phyloP scores from a whole-genome alignment of 108 stramenopile species.

The Mayamaea pseudoterrestris region DNA sequence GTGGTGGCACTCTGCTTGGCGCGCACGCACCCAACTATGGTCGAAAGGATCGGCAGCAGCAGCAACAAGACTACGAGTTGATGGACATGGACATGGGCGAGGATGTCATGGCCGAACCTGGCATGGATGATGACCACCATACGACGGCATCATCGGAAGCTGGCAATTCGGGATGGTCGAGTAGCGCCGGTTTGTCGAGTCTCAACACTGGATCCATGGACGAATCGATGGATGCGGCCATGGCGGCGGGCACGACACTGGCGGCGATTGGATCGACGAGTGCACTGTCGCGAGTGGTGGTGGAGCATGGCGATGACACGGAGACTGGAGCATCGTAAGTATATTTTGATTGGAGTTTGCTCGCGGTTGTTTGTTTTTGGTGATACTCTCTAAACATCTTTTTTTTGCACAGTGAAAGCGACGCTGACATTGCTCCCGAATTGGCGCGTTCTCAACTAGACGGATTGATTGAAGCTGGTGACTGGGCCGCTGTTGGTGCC shows the following conservation, averaged over 20 bases:
- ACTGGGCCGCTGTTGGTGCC: slow-evolving; percentile 81
- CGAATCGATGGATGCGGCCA: slow-evolving; percentile 16
- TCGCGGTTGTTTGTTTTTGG: too few relatives aligned
- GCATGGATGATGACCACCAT: slow-evolving; percentile 7
- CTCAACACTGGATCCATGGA: slow-evolving; percentile 49
- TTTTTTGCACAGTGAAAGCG: slow-evolving; percentile 1
- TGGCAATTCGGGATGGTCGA: slow-evolving; percentile 47
- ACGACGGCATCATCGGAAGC: slow-evolving; percentile 17
- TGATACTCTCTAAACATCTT: too few relatives aligned
- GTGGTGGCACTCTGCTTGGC: slow-evolving; percentile 8
- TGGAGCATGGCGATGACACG: neutral
- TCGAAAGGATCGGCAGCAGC: too few relatives aligned
- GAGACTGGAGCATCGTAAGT: too few relatives aligned
- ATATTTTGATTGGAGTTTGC: too few relatives aligned
- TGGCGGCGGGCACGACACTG: slow-evolving; percentile 17
- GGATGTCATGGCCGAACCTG: slow-evolving; percentile 5
- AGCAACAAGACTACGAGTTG: too few relatives aligned
- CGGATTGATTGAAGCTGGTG: slow-evolving; percentile 64
- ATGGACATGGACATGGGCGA: slow-evolving; percentile 5
- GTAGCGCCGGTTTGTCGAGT: slow-evolving; percentile 30
- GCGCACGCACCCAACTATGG: slow-evolving; percentile 1
- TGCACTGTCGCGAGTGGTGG: slow-evolving; percentile 6
- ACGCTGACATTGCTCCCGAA: slow-evolving; percentile 6
- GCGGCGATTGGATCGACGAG: slow-evolving; percentile 37
- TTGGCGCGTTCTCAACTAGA: slow-evolving; percentile 50